Base-by-base conservation (phyloP, 441 rosid species). In the Sinapis alba region DNA sequence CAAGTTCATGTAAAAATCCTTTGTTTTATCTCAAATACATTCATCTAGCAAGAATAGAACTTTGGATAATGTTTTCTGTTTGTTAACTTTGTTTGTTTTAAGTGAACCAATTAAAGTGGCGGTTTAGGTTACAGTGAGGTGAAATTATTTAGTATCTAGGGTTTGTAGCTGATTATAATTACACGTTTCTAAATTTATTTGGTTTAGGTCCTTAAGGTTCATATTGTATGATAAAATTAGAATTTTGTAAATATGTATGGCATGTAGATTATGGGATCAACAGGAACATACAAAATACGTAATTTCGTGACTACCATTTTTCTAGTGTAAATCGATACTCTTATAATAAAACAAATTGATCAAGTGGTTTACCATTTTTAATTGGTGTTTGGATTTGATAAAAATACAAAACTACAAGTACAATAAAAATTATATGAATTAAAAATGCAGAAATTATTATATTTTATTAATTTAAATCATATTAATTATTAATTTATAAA, bases 21-120 rank as follows among this genome's bases (percentile, higher is more conserved):
- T 70, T 71, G 62, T 67, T 32, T 65, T 28, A 69, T 63, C 61
- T 32, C 70, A 69, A 24, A 23, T 36, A 26, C 12, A 8, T 62
- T 26, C 36, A 38, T 54, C 47, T 53, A 36, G 20, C 23, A 19
- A 27, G 13, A 34, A 6, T 51, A 5, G 26, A 36, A n/a, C 28
- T 10, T 51, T 38, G n/a, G 50, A 62, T 56, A 34, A 38, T 69
- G 7, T 24, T 62, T 60, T 51, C 13, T 8, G 26, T 24, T 75
- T 51, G 27, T 60, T 21, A 19, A 20, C 5, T 54, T 73, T 36
- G 47, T 20, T 57, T 27, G n/a, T 1, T 59, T 45, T n/a, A 27
- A 19, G 18, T 7, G 20, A 51, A 27, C n/a, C 30, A 61, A 43
- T 50, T 68, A 34, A 36, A 60, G 26, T 54, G 56, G 9, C 51